Percentiles rank a stretch among this genome's conserved stretches.
These are phyloP conservation scores for Pseudonitzschia pungens DNA, from an alignment of 108 stramenopile genomes.

Conservation along the genomic window DNA sequence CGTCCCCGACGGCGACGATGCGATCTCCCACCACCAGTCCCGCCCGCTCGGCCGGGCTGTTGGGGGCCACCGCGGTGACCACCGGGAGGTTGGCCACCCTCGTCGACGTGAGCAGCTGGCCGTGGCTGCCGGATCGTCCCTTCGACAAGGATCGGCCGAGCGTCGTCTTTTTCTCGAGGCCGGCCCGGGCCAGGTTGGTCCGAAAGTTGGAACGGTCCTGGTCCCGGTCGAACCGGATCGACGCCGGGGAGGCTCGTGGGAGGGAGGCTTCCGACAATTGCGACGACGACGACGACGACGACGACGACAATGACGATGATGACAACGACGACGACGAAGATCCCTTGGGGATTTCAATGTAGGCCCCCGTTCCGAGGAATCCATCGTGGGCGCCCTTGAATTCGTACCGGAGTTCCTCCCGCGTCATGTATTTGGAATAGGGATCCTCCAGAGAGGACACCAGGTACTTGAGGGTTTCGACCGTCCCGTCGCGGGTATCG, in stretches of 20 bases:
- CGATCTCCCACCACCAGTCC: conserved; percentile 83
- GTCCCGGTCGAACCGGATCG: neutral
- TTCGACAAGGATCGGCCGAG: too few species aligned
- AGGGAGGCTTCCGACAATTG: neutral
- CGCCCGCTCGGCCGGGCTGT: conserved; percentile 79
- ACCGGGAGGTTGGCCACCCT: conserved; percentile 62
- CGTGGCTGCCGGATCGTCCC: neutral
- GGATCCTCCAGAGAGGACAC: conserved; percentile 70
- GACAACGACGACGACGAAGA: neutral
- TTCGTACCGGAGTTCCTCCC: conserved; percentile 68
- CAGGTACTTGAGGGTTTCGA: conserved; percentile 60
- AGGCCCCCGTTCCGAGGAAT: conserved; percentile 70
- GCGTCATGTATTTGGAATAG: conserved; percentile 73
- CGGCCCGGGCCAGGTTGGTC: neutral
- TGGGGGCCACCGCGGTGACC: conserved; percentile 72
- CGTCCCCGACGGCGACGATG: conserved; percentile 66
- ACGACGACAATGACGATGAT: neutral
- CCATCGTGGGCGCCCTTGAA: conserved; percentile 45
- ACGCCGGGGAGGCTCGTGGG: too few species aligned
- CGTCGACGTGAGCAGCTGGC: conserved; percentile 21
- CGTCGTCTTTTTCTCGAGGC: neutral
- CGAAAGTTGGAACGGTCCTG: neutral
- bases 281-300: neutral
- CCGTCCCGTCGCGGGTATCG: conserved; percentile 54
- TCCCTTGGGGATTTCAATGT: conserved; percentile 44